Evolutionary conservation across 331 rosid genomes (phyloP).

Genomic region (Prunus yedoensis): DNA sequence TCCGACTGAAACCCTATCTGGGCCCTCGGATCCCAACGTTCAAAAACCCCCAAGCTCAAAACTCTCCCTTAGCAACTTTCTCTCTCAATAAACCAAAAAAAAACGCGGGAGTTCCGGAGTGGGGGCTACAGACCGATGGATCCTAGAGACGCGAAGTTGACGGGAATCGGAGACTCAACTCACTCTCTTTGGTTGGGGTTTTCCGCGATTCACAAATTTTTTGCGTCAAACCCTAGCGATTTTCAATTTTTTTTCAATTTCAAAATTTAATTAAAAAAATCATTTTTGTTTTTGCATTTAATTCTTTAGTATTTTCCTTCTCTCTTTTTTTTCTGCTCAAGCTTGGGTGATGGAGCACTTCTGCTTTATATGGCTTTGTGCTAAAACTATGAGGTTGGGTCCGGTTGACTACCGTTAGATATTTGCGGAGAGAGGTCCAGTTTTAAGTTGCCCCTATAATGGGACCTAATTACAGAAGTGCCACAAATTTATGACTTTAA

Average conservation of each 20-base stretch:
- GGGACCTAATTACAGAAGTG: neutral
- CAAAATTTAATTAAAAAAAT: neutral
- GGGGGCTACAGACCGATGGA: slow-evolving; percentile 43
- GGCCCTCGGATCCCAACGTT: slow-evolving; percentile 69
- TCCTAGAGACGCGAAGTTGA: slow-evolving; percentile 56
- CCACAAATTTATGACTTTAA: neutral
- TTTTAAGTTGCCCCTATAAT: slow-evolving; percentile 2
- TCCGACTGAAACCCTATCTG: slow-evolving; percentile 28
- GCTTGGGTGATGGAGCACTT: slow-evolving; percentile 14
- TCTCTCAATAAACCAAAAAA: slow-evolving; percentile 37
- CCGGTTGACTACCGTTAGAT: slow-evolving; percentile 21
- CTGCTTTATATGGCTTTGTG: slow-evolving; percentile 18
- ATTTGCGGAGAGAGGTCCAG: slow-evolving; percentile 17
- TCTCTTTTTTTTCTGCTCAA: neutral
- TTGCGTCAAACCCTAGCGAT: slow-evolving; percentile 69
- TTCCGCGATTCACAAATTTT: slow-evolving; percentile 49
- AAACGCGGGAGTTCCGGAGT: slow-evolving; percentile 41
- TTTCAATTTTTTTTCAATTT: neutral
- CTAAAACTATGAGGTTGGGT: neutral
- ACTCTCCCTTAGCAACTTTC: slow-evolving; percentile 35
- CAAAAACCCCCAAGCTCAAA: slow-evolving; percentile 27
- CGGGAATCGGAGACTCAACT: slow-evolving; percentile 69
- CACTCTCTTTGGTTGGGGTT: slow-evolving; percentile 24
- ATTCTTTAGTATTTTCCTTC: neutral
- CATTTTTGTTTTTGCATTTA: neutral